These are phyloP conservation scores for Middelhovenomyces tepae DNA, from an alignment of 805 yeast genomes.

Conservation along the genomic window DNA sequence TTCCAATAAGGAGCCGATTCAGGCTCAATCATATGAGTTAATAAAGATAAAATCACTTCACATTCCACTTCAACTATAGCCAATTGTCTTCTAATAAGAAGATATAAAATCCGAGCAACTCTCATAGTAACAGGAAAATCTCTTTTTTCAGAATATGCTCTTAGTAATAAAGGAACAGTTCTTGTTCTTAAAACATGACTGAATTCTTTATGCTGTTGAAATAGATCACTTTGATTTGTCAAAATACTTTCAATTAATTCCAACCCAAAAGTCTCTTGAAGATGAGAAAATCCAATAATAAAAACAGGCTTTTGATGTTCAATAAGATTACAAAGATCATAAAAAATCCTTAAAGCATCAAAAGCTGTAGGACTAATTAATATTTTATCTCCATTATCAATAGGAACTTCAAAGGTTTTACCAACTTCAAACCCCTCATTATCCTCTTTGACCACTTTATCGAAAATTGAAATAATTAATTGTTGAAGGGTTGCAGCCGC, in stretches of 20 bases:
- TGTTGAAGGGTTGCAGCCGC: conserved; percentile 93
- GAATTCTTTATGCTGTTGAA: conserved; percentile 54
- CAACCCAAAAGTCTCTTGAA: conserved; percentile 61
- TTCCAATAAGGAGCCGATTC: conserved; percentile 65
- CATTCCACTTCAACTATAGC: conserved; percentile 60
- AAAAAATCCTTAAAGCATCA: conserved; percentile 63
- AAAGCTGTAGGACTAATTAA: conserved; percentile 45
- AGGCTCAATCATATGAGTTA: conserved; percentile 61
- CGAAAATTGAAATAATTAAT: conserved; percentile 68
- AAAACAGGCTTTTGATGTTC: conserved; percentile 49
- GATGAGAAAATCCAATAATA: conserved; percentile 37
- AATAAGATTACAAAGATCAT: conserved; percentile 62
- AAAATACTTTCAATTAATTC: conserved; percentile 78
- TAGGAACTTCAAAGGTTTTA: conserved; percentile 29
- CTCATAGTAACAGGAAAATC: conserved; percentile 67
- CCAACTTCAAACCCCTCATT: conserved; percentile 19
- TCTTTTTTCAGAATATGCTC: conserved; percentile 49
- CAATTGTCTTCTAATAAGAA: conserved; percentile 56
- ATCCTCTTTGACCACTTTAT: conserved; percentile 43
- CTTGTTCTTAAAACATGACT: conserved; percentile 55
- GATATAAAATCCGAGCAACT: conserved; percentile 59
- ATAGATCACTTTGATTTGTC: conserved; percentile 49
- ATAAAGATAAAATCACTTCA: conserved; percentile 67
- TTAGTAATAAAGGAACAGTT: conserved; percentile 66
- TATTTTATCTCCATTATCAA: conserved; percentile 37